These are phyloP conservation scores for Papiliotrema flavescens DNA, from an alignment of 1,284 basidiomycete species.

Conservation along the genomic window DNA sequence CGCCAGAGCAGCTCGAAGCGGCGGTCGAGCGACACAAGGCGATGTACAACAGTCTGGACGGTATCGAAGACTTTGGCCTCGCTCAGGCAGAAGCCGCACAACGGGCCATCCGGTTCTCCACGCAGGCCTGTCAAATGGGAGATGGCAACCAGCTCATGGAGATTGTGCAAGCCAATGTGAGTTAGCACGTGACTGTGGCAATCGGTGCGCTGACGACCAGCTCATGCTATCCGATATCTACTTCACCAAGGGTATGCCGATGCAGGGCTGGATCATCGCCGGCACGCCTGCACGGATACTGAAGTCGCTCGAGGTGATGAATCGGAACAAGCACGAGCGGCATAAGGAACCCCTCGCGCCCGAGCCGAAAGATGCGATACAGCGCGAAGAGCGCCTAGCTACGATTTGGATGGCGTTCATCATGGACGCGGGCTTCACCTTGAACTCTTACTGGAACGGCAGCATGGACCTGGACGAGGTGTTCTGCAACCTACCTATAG, in stretches of 20 bases:
- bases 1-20: constrained; percentile 28
- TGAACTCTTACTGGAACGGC: constrained; percentile 31
- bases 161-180: constrained; percentile 31
- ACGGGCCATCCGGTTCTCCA: constrained; percentile 23
- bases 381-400: constrained; percentile 37
- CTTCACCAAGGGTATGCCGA: constrained; percentile 31
- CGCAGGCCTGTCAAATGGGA: constrained; percentile 29
- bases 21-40: constrained; percentile 19
- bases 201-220: no score
- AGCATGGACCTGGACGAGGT: constrained; percentile 27
- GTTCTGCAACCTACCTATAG: constrained; percentile 26
- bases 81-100: constrained; percentile 35
- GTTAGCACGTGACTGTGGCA: no score
- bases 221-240: constrained; percentile 32
- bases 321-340: constrained; percentile 21
- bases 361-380: constrained; percentile 15
- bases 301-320: constrained; percentile 32
- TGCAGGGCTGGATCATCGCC: constrained; percentile 34
- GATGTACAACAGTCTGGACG: constrained; percentile 25
- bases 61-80: constrained; percentile 38
- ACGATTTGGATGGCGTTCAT: constrained; percentile 40
- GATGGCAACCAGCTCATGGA: constrained; percentile 32
- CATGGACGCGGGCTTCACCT: constrained; percentile 26
- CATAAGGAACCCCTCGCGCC: constrained; percentile 31
- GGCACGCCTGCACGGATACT: constrained; percentile 31